Base-by-base conservation (phyloP, 306 rosid genomes). In the Corylus americana region DNA sequence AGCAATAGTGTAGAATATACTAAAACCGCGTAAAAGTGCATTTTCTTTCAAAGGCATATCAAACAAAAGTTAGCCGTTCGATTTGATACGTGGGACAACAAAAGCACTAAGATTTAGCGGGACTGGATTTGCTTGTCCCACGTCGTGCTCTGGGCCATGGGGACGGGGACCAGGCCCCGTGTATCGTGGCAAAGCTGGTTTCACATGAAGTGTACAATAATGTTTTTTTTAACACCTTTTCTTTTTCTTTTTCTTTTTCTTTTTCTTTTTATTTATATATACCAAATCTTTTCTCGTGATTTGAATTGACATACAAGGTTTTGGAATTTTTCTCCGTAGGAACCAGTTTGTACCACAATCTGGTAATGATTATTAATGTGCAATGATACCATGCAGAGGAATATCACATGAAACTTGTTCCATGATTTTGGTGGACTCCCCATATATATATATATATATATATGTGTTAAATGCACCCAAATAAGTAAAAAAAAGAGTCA, bases 11-110 rank as follows among this genome's bases (percentile, higher is more conserved):
- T 48, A 50, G 87, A 87, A 91, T 91, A 88, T 86, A 77, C 89
- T 71, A 70, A 92, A 90, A 90, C 92, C 94, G 92, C 94, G 94
- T 92, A 72, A 49, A 88, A 92, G 87, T 76, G 84, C 90, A 87
- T 85, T 82, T 85, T 84, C 91, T 81, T 85, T 80, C 83, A 62
- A 70, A 55, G 42, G 39, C 55, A 16, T 35, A 55, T 86, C n/a
- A 69, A 58, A 55, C 7, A 49, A 82, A 83, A 42, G 1, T 42
- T 54, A 75, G 22, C 89, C 90, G 66, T 90, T 39, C 25, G 91
- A 88, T 89, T 58, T 58, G 51, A 85, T 82, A 83, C 79, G 82
- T 73, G n/a, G 20, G 77, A 74, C 37, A 18, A 63, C n/a, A 63
- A 42, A 25, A 37, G 17, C 58, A 27, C 17, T 70, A 11, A 8